Evolutionary conservation across 352 stramenopile genomes (phyloP).

Genomic region (Globisporangium echinulatum): DNA sequence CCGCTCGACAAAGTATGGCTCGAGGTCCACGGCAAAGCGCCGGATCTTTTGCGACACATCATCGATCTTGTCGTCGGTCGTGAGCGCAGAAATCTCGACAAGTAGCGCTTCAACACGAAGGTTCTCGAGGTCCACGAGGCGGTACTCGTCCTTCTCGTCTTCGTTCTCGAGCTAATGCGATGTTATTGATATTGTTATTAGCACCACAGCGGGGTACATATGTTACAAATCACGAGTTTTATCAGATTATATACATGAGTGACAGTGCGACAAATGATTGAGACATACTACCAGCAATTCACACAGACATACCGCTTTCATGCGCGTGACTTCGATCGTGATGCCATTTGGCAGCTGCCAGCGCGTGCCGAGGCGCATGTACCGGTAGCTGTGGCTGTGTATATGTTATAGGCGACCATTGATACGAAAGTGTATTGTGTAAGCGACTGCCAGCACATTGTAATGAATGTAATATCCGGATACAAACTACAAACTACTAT

Average conservation of each 20-base stretch:
- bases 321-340: constrained; percentile 76
- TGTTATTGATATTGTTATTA: no score
- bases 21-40: constrained; percentile 71
- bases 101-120: constrained; percentile 78
- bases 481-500: no score
- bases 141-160: constrained; percentile 78
- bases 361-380: constrained; percentile 75
- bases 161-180: constrained; percentile 58
- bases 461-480: no score
- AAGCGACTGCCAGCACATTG: no score
- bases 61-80: constrained; percentile 83
- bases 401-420: neutral
- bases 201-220: no score
- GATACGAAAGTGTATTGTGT: no score
- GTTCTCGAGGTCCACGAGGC: constrained; percentile 79
- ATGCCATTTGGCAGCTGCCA: constrained; percentile 83
- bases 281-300: neutral
- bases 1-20: constrained; percentile 81
- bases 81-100: constrained; percentile 80
- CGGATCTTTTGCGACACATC: constrained; percentile 78
- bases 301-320: constrained; percentile 60
- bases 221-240: no score
- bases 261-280: neutral
- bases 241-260: neutral
- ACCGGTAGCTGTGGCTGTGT: constrained; percentile 70